Evolutionary conservation across 305 asterid genomes (phyloP).

Genomic region (Euphrasia arctica): DNA sequence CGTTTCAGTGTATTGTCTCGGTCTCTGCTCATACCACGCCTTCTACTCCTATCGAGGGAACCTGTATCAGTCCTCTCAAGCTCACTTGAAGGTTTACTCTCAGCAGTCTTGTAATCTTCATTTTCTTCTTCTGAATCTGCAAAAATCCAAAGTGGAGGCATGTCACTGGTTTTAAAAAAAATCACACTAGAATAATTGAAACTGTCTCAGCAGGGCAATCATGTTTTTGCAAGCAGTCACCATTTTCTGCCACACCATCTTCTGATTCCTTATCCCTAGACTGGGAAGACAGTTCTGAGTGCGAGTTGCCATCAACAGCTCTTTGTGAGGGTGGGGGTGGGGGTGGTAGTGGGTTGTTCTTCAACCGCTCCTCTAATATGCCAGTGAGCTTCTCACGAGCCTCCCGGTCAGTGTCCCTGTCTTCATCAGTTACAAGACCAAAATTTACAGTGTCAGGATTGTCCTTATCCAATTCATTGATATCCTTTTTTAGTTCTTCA

Average conservation of each 20-base stretch:
- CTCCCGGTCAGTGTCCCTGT: slow-evolving; percentile 63
- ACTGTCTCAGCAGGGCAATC: neutral
- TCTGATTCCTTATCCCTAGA: slow-evolving; percentile 66
- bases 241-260: slow-evolving; percentile 47
- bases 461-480: slow-evolving; percentile 43
- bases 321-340: slow-evolving; percentile 79
- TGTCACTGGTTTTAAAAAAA: slow-evolving; percentile 23
- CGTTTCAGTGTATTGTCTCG: slow-evolving; percentile 69
- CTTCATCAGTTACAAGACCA: slow-evolving; percentile 83
- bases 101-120: slow-evolving; percentile 70
- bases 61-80: slow-evolving; percentile 61
- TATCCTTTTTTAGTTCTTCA: slow-evolving; percentile 53
- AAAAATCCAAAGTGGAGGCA: slow-evolving; percentile 23
- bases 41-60: slow-evolving; percentile 80
- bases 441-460: slow-evolving; percentile 52
- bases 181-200: slow-evolving; percentile 10
- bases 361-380: slow-evolving; percentile 90
- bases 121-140: slow-evolving; percentile 62
- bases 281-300: slow-evolving; percentile 56
- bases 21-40: slow-evolving; percentile 76
- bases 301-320: slow-evolving; percentile 52
- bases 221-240: slow-evolving; percentile 33
- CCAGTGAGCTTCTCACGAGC: slow-evolving; percentile 63
- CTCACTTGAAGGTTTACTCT: slow-evolving; percentile 63
- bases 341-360: slow-evolving; percentile 86